These are phyloP conservation scores for Aspergillus sclerotialis DNA, from an alignment of 2,329 filamentous ascomycete genomes.

Conservation along the genomic window DNA sequence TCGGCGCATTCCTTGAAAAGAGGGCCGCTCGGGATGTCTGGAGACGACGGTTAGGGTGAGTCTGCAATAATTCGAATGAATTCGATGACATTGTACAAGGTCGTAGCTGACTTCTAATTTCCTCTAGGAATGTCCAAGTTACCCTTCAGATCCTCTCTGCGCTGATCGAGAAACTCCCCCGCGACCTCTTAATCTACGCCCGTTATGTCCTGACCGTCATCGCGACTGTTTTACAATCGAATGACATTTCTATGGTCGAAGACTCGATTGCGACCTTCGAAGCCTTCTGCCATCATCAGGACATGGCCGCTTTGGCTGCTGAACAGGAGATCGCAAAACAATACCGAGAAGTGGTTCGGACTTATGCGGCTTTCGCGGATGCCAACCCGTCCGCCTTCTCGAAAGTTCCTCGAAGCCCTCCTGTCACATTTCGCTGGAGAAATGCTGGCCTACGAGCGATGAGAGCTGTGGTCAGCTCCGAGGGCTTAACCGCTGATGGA, in stretches of 20 bases:
- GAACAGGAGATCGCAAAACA: conserved; percentile 76
- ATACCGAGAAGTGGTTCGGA: conserved; percentile 72
- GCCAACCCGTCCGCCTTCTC: conserved; percentile 42
- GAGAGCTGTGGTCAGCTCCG: conserved; percentile 71
- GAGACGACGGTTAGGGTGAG: conserved; percentile 77
- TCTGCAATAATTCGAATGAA: conserved; percentile 9
- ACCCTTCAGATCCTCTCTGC: conserved; percentile 88
- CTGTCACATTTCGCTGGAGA: conserved; percentile 71
- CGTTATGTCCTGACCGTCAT: conserved; percentile 78
- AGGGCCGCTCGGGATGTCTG: conserved; percentile 88
- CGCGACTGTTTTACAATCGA: conserved; percentile 71
- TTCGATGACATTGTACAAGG: not conserved
- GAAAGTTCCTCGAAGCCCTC: conserved; percentile 57
- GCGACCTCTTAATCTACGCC: conserved; percentile 84
- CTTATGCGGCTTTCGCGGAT: conserved; percentile 74
- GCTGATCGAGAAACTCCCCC: conserved; percentile 85
- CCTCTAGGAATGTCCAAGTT: conserved; percentile 78
- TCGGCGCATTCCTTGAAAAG: conserved; percentile 89
- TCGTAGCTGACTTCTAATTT: conserved; percentile 2
- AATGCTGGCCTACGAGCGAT: conserved; percentile 70
- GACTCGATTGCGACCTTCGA: conserved; percentile 81
- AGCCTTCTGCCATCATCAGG: conserved; percentile 81
- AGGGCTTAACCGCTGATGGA: conserved; percentile 67
- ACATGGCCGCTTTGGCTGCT: conserved; percentile 74
- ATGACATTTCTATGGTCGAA: conserved; percentile 88